Evolutionary conservation across 2,329 filamentous ascomycete genomes (phyloP), one percentile per base, ranked within the genome.

Genomic region (Achaetomium macrosporum): DNA sequence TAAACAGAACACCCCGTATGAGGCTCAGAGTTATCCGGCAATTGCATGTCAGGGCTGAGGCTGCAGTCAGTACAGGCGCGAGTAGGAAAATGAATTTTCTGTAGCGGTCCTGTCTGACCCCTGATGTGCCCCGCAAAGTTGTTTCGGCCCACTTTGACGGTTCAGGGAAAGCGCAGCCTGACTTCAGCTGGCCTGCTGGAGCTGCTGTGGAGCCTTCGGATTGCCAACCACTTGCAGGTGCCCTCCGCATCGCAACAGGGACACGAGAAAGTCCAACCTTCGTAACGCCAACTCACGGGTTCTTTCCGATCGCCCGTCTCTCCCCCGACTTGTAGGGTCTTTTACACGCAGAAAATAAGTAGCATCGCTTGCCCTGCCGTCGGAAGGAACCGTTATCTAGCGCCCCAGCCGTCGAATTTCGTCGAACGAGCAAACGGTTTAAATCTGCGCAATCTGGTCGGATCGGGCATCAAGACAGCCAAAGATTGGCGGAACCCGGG

Each of bases 141-240:
- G 25, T 25, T 25, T 25, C 25, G 25, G 25, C 25, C 25, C 20
- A 8, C 15, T 20, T 39, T 43, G 31, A 16, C 50, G 20, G 15
- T 51, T 45, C 19, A 30, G 51, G 47, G n/a, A 44, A 47, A 51
- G 47, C 47, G 51, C 35, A 42, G 47, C 44, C 44, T 42, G 50
- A 9, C 46, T 25, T 49, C 51, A 50, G 54, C 47, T 43, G 37
- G 29, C 39, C 39, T 42, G 47, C 42, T 47, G 50, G 47, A 50
- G 48, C 48, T 48, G 46, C 55, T 46, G 55, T 54, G 55, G 55
- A 50, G 47, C 42, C 48, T 7, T 36, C 48, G 47, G 44, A 46
- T 53, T 47, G n/a, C 50, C 51, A 54, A 44, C 47, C 48, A 48
- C 25, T 25, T 25, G 19, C 41, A 36, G 31, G 17, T 17, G 30